These are phyloP conservation scores for Blastomyces parvus DNA, from an alignment of 2,329 filamentous ascomycete species.

Conservation along the genomic window DNA sequence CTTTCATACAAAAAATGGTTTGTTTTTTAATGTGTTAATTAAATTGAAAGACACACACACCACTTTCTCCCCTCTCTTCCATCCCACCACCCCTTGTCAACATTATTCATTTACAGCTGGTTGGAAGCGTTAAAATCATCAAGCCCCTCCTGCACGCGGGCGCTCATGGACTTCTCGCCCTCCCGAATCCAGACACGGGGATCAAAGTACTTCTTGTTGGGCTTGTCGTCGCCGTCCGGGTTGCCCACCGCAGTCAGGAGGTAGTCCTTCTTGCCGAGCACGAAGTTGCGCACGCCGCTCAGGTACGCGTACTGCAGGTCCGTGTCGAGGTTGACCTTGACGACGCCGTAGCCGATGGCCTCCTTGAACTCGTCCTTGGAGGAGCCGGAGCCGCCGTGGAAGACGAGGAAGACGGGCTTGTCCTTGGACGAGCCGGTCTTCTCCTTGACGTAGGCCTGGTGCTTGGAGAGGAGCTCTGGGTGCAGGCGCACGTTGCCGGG, in stretches of 20 bases:
- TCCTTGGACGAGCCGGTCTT: conserved; percentile 60
- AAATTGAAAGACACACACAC: not conserved
- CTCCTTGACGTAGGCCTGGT: conserved; percentile 84
- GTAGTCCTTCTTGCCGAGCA: conserved; percentile 93
- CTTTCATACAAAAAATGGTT: no score
- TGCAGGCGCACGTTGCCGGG: conserved; percentile 94
- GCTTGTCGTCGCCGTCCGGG: conserved; percentile 92
- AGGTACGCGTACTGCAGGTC: conserved; percentile 96
- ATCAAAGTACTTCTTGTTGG: conserved; percentile 95
- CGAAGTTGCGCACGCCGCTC: conserved; percentile 84
- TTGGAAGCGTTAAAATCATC: conserved; percentile 83
- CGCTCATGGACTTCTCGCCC: conserved; percentile 94
- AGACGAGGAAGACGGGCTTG: conserved; percentile 98
- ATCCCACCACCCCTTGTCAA: not conserved
- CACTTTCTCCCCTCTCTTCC: not conserved
- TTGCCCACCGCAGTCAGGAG: conserved; percentile 79
- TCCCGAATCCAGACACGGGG: conserved; percentile 85
- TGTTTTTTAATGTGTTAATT: no score
- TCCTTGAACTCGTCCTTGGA: conserved; percentile 81
- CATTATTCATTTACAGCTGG: conserved; percentile 69
- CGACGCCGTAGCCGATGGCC: conserved; percentile 85
- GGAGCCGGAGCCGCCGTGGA: conserved; percentile 95
- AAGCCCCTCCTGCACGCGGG: conserved; percentile 69
- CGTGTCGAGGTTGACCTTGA: conserved; percentile 99
- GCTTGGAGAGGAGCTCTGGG: conserved; percentile 91